phyloP scores from a whole-genome alignment of 2,329 filamentous ascomycete genomes.

The Neobulgaria alba region DNA sequence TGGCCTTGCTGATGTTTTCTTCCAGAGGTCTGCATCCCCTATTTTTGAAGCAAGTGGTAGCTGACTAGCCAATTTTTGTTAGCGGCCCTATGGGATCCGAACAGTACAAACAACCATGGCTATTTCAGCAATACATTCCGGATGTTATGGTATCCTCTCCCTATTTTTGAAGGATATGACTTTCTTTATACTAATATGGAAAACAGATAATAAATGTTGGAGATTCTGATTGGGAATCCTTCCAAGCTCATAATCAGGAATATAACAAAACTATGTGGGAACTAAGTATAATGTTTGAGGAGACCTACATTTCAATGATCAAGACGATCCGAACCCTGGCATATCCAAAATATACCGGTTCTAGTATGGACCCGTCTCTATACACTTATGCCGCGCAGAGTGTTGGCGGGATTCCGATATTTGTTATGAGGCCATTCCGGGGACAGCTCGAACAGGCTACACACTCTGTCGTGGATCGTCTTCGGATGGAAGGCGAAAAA shows the following conservation, averaged over 20 bases:
- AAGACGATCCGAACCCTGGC: slow-evolving; percentile 27
- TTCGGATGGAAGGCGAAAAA: slow-evolving; percentile 30
- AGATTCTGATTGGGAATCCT: slow-evolving; percentile 27
- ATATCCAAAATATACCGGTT: slow-evolving; percentile 15
- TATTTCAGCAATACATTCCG: slow-evolving; percentile 29
- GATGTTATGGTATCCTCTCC: slow-evolving; percentile 26
- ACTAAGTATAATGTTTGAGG: slow-evolving; percentile 25
- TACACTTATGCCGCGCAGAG: slow-evolving; percentile 10
- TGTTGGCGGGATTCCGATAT: slow-evolving; percentile 28
- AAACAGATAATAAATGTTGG: slow-evolving; percentile 28
- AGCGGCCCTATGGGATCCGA: slow-evolving; percentile 23
- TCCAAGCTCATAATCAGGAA: slow-evolving; percentile 20
- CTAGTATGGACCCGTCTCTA: slow-evolving; percentile 7
- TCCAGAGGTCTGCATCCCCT: slow-evolving; percentile 16
- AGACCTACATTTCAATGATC: slow-evolving; percentile 30
- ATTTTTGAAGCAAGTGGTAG: too few relatives aligned
- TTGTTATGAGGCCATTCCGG: slow-evolving; percentile 31
- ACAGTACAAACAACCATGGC: slow-evolving; percentile 29
- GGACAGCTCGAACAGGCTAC: slow-evolving; percentile 29
- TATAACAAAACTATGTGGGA: slow-evolving; percentile 28
- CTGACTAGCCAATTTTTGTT: slow-evolving; percentile 5
- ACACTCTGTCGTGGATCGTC: slow-evolving; percentile 26
- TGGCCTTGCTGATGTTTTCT: slow-evolving; percentile 23
- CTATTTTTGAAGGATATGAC: not conserved
- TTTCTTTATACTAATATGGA: not conserved